Conservation (phyloP, 768 basidiomycete species). For the Coprinopsis marcescibilis region DNA sequence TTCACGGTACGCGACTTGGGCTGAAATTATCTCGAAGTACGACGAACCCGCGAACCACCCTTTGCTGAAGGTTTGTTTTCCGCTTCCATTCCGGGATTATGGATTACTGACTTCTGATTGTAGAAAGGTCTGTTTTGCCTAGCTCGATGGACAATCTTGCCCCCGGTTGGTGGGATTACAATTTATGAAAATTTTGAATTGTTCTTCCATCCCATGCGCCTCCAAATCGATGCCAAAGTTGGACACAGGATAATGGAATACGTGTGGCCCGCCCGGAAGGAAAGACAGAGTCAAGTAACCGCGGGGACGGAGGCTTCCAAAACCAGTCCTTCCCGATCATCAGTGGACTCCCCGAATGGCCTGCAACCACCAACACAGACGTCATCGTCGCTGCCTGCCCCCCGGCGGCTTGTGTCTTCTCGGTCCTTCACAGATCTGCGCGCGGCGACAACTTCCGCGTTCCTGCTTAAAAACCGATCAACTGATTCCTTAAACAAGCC, state of each 20-base stretch:
- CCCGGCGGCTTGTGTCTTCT: conserved; percentile 52
- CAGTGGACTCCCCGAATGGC: conserved; percentile 44
- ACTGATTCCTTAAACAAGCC: conserved; percentile 28
- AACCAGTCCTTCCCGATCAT: conserved; percentile 32
- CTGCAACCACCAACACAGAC: conserved; percentile 11
- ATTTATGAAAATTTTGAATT: conserved; percentile 82
- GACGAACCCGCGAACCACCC: conserved; percentile 66
- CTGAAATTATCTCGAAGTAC: conserved; percentile 82
- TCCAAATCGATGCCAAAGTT: conserved; percentile 81
- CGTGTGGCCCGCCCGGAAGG: conserved; percentile 67
- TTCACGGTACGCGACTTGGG: conserved; percentile 73
- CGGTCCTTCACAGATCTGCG: conserved; percentile 70
- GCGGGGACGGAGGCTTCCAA: conserved; percentile 16
- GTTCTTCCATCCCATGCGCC: conserved; percentile 76
- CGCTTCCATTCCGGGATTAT: background rate
- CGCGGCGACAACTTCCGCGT: conserved; percentile 26
- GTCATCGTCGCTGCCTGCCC: conserved; percentile 32
- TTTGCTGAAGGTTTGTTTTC: conserved; percentile 53
- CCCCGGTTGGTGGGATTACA: conserved; percentile 89
- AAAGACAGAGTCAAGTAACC: conserved; percentile 23
- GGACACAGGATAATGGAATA: conserved; percentile 85
- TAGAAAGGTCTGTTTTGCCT: conserved; percentile 70
- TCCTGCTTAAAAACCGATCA: conserved; percentile 34
- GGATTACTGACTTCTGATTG: conserved; percentile 7
- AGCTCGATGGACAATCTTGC: conserved; percentile 76